Conservation (phyloP, 768 basidiomycete species). For the Rhizopogon vesiculosus region DNA sequence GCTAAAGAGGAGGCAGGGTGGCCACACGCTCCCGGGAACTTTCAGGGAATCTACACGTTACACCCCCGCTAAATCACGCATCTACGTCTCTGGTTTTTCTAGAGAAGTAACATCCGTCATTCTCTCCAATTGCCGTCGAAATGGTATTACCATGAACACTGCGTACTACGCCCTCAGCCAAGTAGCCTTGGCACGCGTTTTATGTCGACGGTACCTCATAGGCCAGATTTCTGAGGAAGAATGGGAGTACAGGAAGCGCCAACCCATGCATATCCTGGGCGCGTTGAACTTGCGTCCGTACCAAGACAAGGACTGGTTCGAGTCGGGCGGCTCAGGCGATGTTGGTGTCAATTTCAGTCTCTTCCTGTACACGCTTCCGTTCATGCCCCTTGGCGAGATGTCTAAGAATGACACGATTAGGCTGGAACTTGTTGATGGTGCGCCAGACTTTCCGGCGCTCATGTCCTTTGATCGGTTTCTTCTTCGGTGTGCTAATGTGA, state of each 20-base stretch:
- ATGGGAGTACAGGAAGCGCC: conserved; percentile 44
- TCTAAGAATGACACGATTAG: conserved; percentile 6
- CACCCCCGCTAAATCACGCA: conserved; percentile 36
- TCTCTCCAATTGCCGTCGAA: conserved; percentile 31
- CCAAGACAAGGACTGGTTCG: conserved; percentile 41
- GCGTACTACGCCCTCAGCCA: conserved; percentile 46
- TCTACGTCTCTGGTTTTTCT: conserved; percentile 19
- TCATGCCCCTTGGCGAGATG: conserved; percentile 35
- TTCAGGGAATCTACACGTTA: conserved; percentile 29
- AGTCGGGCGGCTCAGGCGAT: conserved; percentile 37
- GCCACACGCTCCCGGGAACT: conserved; percentile 45
- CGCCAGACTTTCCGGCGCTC: conserved; percentile 36
- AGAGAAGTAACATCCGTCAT: conserved; percentile 26
- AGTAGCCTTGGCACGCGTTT: conserved; percentile 42
- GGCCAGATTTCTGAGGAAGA: conserved; percentile 45
- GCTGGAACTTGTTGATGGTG: conserved; percentile 29
- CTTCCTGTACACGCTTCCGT: conserved; percentile 39
- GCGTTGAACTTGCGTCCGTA: conserved; percentile 48
- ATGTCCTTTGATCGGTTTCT: conserved; percentile 43
- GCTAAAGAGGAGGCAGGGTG: conserved; percentile 36
- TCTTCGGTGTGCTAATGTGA: conserved; percentile 33
- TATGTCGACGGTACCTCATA: conserved; percentile 37
- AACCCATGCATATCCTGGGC: conserved; percentile 47
- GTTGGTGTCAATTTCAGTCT: conserved; percentile 39
- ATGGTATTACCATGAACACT: conserved; percentile 44